Base-by-base conservation (phyloP, 2,329 filamentous ascomycete species). In the Exutisphaerella laricina region DNA sequence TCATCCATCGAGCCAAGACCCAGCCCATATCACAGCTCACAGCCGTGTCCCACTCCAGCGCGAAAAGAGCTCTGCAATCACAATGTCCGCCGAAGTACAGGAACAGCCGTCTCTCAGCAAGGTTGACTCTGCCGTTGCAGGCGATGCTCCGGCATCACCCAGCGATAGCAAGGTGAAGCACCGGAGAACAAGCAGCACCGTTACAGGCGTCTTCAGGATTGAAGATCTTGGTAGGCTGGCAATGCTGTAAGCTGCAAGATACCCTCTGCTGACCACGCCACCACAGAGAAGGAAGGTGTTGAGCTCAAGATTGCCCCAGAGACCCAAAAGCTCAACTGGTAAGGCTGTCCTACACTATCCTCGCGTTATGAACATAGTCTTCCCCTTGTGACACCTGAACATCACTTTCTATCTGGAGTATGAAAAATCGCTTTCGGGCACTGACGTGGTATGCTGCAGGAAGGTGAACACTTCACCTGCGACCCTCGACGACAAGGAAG, bases 281-380 rank as follows among this genome's bases (percentile, higher is more conserved):
- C 22, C 40, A 53, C 64, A 94, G 88, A 89, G 69, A 80, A 80
- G 62, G 79, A 87, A 60, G 77, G 77, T 43, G 82, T 79, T 55
- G 77, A 85, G 50, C 73, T 94, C 45, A 63, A 81, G 59, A 82
- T 94, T 58, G 81, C 86, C 26, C 74, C 79, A 47, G 87, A 94
- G 70, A 94, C 88, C 42, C 88, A 94, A 67, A 84, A 82, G 70
- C 84, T 88, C 46, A 87, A 86, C 68, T 94, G 88, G 87, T 94
- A 78, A 66, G 84, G 29, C 21, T 38, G 8, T 18, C 17, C 29
- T 30, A 6, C 8, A n/a, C n/a, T n/a, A n/a, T n/a, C n/a, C n/a
- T n/a, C n/a, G n/a, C n/a, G n/a, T n/a, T n/a, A n/a, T n/a, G n/a
- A n/a, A n/a, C n/a, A n/a, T n/a, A n/a, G 13, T 12, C n/a, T 16